These are phyloP conservation scores for Apiotrichum brassicae DNA, from an alignment of 1,284 basidiomycete species.

Conservation along the genomic window DNA sequence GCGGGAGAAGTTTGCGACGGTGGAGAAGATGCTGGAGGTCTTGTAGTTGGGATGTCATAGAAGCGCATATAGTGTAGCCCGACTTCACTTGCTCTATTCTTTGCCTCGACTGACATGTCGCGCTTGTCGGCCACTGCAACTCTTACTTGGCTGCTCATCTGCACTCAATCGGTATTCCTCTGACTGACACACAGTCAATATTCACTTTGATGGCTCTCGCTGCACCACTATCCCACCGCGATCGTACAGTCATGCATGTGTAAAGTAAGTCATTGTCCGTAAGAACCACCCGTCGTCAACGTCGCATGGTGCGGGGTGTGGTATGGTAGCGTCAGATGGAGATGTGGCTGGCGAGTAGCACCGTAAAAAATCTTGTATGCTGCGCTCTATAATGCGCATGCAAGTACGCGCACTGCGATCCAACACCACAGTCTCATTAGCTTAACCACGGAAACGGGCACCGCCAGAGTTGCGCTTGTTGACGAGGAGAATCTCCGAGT, in stretches of 20 bases:
- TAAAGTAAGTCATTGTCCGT: conserved; percentile 3
- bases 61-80: too few relatives aligned
- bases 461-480: conserved; percentile 3
- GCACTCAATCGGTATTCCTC: not conserved
- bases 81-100: too few relatives aligned
- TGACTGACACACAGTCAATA: too few relatives aligned
- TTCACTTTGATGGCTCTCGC: not conserved
- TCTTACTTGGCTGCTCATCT: not conserved
- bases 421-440: too few relatives aligned
- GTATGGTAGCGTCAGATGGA: too few relatives aligned
- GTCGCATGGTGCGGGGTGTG: not conserved
- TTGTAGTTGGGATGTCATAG: conserved; percentile 10
- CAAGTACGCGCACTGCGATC: too few relatives aligned
- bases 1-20: conserved; percentile 49
- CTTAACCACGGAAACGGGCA: conserved; percentile 14
- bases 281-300: not conserved
- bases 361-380: too few relatives aligned
- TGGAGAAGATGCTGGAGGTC: conserved; percentile 54
- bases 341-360: too few relatives aligned
- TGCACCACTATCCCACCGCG: not conserved
- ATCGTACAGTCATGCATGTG: conserved; percentile 16
- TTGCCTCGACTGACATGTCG: too few relatives aligned
- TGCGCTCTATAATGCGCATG: too few relatives aligned
- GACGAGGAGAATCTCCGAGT: conserved; percentile 16
- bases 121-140: too few relatives aligned